These are phyloP conservation scores for Coprinellus aureogranulatus DNA, from an alignment of 768 basidiomycete genomes.

Conservation along the genomic window DNA sequence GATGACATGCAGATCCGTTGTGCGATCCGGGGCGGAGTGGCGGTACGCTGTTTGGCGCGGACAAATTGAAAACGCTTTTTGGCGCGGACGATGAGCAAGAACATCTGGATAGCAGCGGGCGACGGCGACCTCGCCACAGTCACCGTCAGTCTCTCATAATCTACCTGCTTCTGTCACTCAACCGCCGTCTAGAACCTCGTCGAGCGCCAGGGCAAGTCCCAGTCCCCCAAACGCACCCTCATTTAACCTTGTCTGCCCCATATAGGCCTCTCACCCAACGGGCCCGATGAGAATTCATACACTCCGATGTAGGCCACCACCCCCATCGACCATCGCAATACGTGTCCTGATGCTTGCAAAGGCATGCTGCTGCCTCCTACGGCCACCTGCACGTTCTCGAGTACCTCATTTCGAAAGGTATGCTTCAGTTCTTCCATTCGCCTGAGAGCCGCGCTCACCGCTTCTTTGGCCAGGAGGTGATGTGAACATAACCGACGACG, in stretches of 20 bases:
- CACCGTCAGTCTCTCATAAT: constrained; percentile 42
- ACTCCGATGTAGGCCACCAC: constrained; percentile 65
- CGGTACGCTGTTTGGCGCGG: background rate
- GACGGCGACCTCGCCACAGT: constrained; percentile 85
- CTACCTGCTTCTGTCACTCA: constrained; percentile 9
- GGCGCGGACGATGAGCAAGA: constrained; percentile 35
- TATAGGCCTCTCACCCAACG: constrained; percentile 65
- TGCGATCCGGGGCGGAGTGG: constrained; percentile 22
- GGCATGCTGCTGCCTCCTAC: constrained; percentile 95
- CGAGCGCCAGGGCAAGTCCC: constrained; percentile 52
- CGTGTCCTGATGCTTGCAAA: constrained; percentile 28
- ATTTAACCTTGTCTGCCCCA: constrained; percentile 16
- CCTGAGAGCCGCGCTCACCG: constrained; percentile 6
- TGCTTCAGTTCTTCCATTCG: constrained; percentile 3
- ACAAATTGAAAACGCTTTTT: background rate
- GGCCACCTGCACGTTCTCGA: constrained; percentile 72
- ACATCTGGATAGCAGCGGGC: constrained; percentile 91
- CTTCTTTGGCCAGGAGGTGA: constrained; percentile 62
- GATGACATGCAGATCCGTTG: constrained; percentile 20
- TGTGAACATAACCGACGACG: constrained; percentile 80
- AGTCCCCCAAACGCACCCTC: constrained; percentile 6
- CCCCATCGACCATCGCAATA: constrained; percentile 11
- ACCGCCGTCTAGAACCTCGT: constrained; percentile 51
- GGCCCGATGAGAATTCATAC: constrained; percentile 69
- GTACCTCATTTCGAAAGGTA: constrained; percentile 76